Conservation (phyloP, 1,284 basidiomycete genomes). For the Ustilago loliicola region DNA sequence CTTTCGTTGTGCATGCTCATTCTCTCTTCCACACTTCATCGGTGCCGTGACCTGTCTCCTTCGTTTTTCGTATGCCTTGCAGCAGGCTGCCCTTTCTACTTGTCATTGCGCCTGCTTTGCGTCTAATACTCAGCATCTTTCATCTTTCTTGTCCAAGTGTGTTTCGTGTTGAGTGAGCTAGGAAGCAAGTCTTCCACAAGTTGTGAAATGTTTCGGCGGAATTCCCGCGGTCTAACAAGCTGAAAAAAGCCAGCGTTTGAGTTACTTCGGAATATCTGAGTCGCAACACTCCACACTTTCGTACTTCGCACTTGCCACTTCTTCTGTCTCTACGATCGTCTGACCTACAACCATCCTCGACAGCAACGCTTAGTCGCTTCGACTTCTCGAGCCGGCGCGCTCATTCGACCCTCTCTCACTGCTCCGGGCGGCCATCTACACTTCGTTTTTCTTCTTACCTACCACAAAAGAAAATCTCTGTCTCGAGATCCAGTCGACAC, state of each 20-base stretch:
- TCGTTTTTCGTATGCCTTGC: conserved; percentile 7
- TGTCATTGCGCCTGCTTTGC: conserved; percentile 9
- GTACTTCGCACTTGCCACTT: conserved; percentile 1
- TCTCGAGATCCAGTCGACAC: neutral
- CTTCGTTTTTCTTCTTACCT: too few relatives aligned
- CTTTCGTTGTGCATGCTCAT: conserved; percentile 14
- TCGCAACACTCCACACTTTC: conserved; percentile 11
- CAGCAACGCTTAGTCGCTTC: neutral
- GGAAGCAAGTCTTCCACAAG: too few relatives aligned
- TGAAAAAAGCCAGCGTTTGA: conserved; percentile 2
- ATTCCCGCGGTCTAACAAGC: neutral
- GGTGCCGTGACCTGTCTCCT: neutral
- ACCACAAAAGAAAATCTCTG: neutral
- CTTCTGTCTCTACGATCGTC: neutral
- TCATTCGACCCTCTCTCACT: too few relatives aligned
- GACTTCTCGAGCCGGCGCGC: neutral
- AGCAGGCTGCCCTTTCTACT: conserved; percentile 1
- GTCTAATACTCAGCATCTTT: neutral
- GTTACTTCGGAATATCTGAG: conserved; percentile 11
- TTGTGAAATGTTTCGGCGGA: neutral
- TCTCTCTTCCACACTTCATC: conserved; percentile 4
- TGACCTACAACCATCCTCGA: neutral
- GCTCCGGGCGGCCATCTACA: too few relatives aligned
- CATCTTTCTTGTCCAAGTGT: conserved; percentile 2
- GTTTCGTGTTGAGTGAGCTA: neutral